Evolutionary conservation across 495 filamentous ascomycete genomes (phyloP).

Genomic region (Hyphodiscus hymeniophilus): DNA sequence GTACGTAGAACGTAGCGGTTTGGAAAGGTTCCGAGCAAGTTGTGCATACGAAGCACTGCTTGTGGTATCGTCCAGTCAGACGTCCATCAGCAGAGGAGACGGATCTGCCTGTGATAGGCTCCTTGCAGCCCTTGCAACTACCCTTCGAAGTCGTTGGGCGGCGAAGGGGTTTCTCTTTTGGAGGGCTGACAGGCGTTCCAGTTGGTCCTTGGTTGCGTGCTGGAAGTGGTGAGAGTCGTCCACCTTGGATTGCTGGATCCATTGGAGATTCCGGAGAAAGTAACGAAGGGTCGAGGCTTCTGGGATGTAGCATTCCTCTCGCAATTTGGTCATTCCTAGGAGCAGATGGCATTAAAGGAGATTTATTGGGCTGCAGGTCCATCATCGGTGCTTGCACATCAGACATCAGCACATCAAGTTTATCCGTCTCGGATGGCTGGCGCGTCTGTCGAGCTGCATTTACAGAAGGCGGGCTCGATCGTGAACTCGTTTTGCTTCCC

Average conservation of each 20-base stretch:
- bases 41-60: slow-evolving; percentile 85
- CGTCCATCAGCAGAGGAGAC: slow-evolving; percentile 90
- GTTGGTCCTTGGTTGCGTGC: slow-evolving; percentile 15
- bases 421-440: slow-evolving; percentile 16
- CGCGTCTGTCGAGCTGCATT: slow-evolving; percentile 2
- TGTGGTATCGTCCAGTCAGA: slow-evolving; percentile 89
- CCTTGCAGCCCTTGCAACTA: slow-evolving; percentile 73
- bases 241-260: slow-evolving; percentile 45
- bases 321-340: slow-evolving; percentile 12
- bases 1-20: slow-evolving; percentile 88
- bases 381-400: slow-evolving; percentile 44
- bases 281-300: background rate
- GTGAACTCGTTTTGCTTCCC: slow-evolving; percentile 59
- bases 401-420: slow-evolving; percentile 42
- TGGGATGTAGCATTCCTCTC: slow-evolving; percentile 2
- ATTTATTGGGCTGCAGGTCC: slow-evolving; percentile 20
- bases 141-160: slow-evolving; percentile 46
- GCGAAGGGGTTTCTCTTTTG: slow-evolving; percentile 20
- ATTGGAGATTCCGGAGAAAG: slow-evolving; percentile 45
- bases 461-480: slow-evolving; percentile 51
- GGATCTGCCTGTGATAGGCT: slow-evolving; percentile 79
- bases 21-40: slow-evolving; percentile 76
- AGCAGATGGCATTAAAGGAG: slow-evolving; percentile 8
- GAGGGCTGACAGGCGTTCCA: slow-evolving; percentile 1
- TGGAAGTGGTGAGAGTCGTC: slow-evolving; percentile 31